Conservation (phyloP, 305 asterid genomes). For the Fraxinus floribunda region DNA sequence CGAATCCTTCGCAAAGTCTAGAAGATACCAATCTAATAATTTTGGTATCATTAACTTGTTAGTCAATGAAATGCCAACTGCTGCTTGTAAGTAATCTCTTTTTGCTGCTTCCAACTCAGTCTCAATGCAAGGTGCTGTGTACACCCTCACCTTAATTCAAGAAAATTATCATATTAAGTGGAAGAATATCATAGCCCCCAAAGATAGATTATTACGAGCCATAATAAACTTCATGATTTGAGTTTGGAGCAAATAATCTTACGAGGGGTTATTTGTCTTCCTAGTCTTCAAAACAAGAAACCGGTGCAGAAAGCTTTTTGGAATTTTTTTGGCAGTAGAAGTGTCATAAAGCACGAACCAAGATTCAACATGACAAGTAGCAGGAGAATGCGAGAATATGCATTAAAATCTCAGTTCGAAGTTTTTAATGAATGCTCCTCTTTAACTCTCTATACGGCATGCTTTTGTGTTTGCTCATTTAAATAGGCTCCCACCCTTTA, state of each 20-base stretch:
- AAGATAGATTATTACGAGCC: background rate
- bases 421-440: background rate
- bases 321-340: background rate
- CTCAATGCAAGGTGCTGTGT: constrained; percentile 64
- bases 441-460: background rate
- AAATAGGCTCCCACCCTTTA: background rate
- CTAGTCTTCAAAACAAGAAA: background rate
- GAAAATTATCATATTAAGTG: background rate
- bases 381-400: background rate
- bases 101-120: constrained; percentile 66
- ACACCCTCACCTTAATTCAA: constrained; percentile 55
- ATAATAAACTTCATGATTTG: background rate
- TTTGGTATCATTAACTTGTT: constrained; percentile 67
- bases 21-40: constrained; percentile 78
- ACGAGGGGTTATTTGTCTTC: background rate
- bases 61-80: constrained; percentile 59
- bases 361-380: background rate
- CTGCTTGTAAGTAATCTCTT: constrained; percentile 69
- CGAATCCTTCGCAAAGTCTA: constrained; percentile 80
- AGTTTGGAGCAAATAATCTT: background rate
- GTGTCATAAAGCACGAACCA: background rate
- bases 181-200: background rate
- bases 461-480: background rate
- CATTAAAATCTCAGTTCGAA: background rate
- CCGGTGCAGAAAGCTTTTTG: background rate